phyloP scores from a whole-genome alignment of 345 rosid genomes.

The Dipteronia sinensis region DNA sequence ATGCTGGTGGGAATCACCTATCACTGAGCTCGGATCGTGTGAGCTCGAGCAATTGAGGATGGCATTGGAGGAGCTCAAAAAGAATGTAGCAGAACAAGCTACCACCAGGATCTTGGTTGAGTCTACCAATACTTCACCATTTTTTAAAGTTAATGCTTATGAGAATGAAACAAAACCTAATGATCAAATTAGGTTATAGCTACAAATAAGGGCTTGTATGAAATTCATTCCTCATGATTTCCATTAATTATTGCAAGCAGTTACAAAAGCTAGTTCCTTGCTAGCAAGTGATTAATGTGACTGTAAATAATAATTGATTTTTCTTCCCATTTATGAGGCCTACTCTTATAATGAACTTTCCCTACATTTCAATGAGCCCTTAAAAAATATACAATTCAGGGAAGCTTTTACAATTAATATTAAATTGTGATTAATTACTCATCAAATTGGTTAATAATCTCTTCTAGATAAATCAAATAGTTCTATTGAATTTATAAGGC shows the following conservation, averaged over 20 bases:
- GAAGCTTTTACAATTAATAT: too few species aligned
- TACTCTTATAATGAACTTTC: too few species aligned
- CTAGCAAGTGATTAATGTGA: too few species aligned
- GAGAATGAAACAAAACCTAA: constrained; percentile 16
- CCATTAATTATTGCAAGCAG: too few species aligned
- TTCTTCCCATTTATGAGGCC: too few species aligned
- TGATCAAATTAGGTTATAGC: constrained; percentile 15
- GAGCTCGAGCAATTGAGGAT: constrained; percentile 31
- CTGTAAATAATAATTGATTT: too few species aligned
- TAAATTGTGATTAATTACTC: neutral
- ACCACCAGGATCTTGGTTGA: constrained; percentile 17
- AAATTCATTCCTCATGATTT: too few species aligned
- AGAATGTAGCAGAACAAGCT: constrained; percentile 20
- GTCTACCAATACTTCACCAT: constrained; percentile 19
- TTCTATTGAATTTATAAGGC: neutral
- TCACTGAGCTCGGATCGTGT: constrained; percentile 23
- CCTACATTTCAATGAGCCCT: too few species aligned
- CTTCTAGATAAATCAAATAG: neutral
- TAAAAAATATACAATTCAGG: too few species aligned
- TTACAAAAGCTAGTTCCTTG: too few species aligned
- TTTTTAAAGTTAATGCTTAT: neutral
- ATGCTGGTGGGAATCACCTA: constrained; percentile 38
- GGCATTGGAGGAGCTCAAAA: constrained; percentile 34
- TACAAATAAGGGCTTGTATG: too few species aligned
- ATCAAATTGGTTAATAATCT: too few species aligned